These are phyloP conservation scores for Bipolaris gigantea DNA, from an alignment of 2,329 filamentous ascomycete species.

Conservation along the genomic window DNA sequence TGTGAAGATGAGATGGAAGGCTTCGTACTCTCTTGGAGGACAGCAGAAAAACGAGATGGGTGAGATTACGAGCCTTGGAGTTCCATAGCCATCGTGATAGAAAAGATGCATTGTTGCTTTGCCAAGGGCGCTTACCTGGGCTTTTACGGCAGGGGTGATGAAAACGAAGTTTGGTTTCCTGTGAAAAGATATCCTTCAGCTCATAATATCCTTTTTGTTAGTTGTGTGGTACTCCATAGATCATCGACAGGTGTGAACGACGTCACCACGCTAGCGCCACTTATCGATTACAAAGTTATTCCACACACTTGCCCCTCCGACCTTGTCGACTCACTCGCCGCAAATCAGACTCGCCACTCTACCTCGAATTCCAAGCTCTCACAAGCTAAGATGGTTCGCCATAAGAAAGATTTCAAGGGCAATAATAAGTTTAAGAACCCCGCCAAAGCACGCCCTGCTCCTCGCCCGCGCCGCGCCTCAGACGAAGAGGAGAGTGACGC, in stretches of 20 bases:
- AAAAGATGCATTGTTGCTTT: slow-evolving; percentile 8
- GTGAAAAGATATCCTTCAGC: background rate
- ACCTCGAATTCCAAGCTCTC: background rate
- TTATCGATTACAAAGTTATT: slow-evolving; percentile 30
- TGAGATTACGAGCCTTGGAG: slow-evolving; percentile 76
- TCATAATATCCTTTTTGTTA: background rate
- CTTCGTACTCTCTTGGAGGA: slow-evolving; percentile 72
- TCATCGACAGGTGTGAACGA: slow-evolving; percentile 3
- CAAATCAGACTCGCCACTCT: slow-evolving; percentile 1
- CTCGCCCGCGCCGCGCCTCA: slow-evolving; percentile 42
- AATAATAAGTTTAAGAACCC: slow-evolving; percentile 69
- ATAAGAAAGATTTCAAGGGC: slow-evolving; percentile 84
- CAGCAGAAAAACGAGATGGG: slow-evolving; percentile 77
- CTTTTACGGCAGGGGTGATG: background rate
- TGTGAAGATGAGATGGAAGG: slow-evolving; percentile 90
- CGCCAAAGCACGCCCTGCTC: slow-evolving; percentile 59
- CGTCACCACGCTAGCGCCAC: slow-evolving; percentile 16
- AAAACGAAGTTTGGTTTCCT: background rate
- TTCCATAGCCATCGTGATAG: slow-evolving; percentile 57
- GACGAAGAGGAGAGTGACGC: slow-evolving; percentile 29
- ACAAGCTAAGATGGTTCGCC: slow-evolving; percentile 72
- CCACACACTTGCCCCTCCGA: slow-evolving; percentile 24
- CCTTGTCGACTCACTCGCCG: slow-evolving; percentile 3
- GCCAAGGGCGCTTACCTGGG: background rate
- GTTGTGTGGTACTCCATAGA: background rate